A percentile compares a stretch with the other conserved stretches of the same genome.
Conservation (phyloP, 1,139 yeast species). For the Arxiozyma telluris region DNA sequence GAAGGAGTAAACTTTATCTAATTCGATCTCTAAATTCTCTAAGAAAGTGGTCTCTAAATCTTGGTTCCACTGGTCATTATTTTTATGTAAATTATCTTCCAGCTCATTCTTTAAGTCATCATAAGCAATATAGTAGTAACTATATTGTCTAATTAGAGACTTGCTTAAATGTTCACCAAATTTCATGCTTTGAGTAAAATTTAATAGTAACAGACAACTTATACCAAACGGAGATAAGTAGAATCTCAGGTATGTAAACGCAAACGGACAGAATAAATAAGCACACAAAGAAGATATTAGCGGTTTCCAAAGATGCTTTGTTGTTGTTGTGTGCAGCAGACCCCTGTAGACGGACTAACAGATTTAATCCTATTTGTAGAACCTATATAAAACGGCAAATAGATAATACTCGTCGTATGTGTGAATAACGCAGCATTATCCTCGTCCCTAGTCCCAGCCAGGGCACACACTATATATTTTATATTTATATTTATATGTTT, state of each 20-base stretch:
- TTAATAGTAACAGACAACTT: no score
- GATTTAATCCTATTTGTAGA: no score
- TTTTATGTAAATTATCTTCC: conserved; percentile 51
- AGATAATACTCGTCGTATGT: neutral
- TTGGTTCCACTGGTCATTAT: conserved; percentile 58
- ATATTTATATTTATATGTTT: no score
- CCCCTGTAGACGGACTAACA: no score
- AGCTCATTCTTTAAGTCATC: conserved; percentile 80
- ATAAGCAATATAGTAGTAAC: conserved; percentile 80
- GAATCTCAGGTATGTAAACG: neutral
- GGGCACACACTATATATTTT: neutral
- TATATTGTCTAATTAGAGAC: conserved; percentile 72
- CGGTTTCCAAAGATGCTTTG: neutral
- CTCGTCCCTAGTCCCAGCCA: neutral
- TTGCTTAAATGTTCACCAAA: conserved; percentile 71
- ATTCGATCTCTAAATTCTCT: conserved; percentile 61
- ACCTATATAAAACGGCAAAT: neutral
- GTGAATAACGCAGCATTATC: no score
- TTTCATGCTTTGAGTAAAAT: conserved; percentile 27
- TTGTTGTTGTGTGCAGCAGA: neutral
- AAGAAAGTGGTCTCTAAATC: conserved; percentile 75
- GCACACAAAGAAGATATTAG: neutral
- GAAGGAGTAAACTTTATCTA: conserved; percentile 86
- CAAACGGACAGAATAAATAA: neutral
- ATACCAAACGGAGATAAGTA: neutral